These are phyloP conservation scores for Neofusicoccum sp. DNA, from an alignment of 2,329 filamentous ascomycete genomes.

Conservation along the genomic window DNA sequence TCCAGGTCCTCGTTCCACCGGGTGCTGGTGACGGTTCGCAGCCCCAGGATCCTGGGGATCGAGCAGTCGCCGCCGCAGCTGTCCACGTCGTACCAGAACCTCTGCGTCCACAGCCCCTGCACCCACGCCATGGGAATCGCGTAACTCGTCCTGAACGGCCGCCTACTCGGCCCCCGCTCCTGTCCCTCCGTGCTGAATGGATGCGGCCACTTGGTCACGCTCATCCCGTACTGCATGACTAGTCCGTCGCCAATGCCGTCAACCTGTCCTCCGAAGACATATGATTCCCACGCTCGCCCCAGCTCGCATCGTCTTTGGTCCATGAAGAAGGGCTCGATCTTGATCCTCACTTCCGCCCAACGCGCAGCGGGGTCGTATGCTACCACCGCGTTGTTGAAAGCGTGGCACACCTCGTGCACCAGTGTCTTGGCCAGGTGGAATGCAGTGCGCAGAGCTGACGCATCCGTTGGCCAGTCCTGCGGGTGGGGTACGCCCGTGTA, in stretches of 20 bases:
- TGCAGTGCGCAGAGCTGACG: conserved; percentile 1
- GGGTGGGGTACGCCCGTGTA: neutral
- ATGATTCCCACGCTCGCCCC: conserved; percentile 17
- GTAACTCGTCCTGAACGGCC: conserved; percentile 6
- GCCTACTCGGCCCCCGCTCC: conserved; percentile 10
- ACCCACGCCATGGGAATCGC: conserved; percentile 17
- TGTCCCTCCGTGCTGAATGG: conserved; percentile 7
- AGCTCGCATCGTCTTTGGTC: conserved; percentile 14
- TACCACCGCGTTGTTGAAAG: conserved; percentile 7
- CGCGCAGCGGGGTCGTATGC: neutral
- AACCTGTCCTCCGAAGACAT: conserved; percentile 11
- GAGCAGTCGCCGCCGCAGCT: neutral
- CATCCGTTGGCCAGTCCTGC: neutral
- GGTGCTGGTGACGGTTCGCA: neutral
- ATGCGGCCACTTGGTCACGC: conserved; percentile 17
- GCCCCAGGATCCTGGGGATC: conserved; percentile 4
- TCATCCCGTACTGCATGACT: conserved; percentile 14
- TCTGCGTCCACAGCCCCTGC: conserved; percentile 4
- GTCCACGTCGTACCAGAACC: conserved; percentile 12
- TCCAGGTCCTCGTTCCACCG: conserved; percentile 5
- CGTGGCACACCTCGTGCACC: conserved; percentile 18
- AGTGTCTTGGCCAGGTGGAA: conserved; percentile 19
- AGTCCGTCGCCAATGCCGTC: conserved; percentile 12
- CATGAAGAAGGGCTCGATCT: conserved; percentile 20
- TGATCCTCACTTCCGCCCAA: neutral